A percentile compares a stretch with the other conserved stretches of the same genome.
These are phyloP conservation scores for Fragilaria radians DNA, from an alignment of 108 stramenopile species.

Conservation along the genomic window DNA sequence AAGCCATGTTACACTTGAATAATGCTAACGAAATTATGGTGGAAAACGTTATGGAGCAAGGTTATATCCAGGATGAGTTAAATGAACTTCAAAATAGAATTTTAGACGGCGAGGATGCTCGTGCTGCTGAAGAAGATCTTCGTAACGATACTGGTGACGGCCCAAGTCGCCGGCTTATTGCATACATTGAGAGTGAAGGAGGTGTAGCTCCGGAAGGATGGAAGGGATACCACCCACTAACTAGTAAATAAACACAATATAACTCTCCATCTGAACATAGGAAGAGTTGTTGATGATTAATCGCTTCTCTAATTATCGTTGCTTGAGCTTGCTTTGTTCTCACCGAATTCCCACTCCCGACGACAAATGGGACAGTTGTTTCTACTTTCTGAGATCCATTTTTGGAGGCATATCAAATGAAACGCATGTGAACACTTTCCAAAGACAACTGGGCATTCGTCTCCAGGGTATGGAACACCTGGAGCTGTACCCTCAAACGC, in stretches of 20 bases:
- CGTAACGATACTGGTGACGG: slow-evolving; percentile 66
- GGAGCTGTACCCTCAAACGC: slow-evolving; percentile 85
- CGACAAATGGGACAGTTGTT: slow-evolving; percentile 80
- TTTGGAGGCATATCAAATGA: slow-evolving; percentile 74
- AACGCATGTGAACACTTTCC: slow-evolving; percentile 86
- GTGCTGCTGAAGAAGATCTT: slow-evolving; percentile 19
- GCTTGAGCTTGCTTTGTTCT: not conserved
- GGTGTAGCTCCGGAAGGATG: slow-evolving; percentile 49
- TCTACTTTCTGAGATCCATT: slow-evolving; percentile 5
- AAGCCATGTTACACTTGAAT: slow-evolving; percentile 46
- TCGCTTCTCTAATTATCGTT: too few relatives aligned
- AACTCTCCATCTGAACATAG: not conserved
- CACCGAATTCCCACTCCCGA: slow-evolving; percentile 83
- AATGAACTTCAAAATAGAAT: slow-evolving; percentile 24
- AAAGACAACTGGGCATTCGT: slow-evolving; percentile 86
- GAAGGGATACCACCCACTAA: slow-evolving; percentile 72
- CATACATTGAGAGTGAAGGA: slow-evolving; percentile 52
- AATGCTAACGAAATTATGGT: slow-evolving; percentile 76
- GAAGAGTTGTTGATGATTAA: too few relatives aligned
- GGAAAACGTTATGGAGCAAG: slow-evolving; percentile 61
- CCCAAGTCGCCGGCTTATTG: slow-evolving; percentile 65
- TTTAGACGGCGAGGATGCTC: slow-evolving; percentile 10
- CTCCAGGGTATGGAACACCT: slow-evolving; percentile 82
- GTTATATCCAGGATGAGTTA: slow-evolving; percentile 40
- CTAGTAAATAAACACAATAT: slow-evolving; percentile 38